Base-by-base conservation (phyloP, 2,329 filamentous ascomycete species). In the Trichoderma sp. region DNA sequence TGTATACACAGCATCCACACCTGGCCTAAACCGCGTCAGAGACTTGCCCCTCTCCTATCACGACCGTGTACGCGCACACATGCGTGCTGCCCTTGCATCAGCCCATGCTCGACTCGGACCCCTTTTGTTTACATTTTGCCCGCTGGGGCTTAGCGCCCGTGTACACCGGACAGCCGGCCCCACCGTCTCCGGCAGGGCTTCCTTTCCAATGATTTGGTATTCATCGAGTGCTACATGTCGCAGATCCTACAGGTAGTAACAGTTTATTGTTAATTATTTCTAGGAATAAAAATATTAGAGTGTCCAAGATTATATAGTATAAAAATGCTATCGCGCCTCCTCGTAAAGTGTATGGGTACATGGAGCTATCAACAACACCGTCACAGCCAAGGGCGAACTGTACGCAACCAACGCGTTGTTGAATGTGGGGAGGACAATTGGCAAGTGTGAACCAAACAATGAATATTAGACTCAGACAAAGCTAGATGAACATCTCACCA, bases 111-210 rank as follows among this genome's bases (percentile, higher is more conserved):
- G n/a, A 48, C 35, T 37, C 34, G 50, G 50, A 8, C 34, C 32
- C 35, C 22, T 65, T 73, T 78, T 83, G 81, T 84, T 84, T 84
- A 83, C 80, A 76, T 76, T 75, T 78, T 82, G 72, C 82, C 80
- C 72, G 72, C 78, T 71, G 6, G 6, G 76, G 78, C 4, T 60
- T 83, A 81, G 82, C 72, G 75, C 57, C 68, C 66, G 58, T 61
- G 17, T 45, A 61, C 67, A 71, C 69, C 67, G 70, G 66, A 60
- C 50, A 48, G 39, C 67, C 67, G 71, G 72, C 72, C 70, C 72
- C 73, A 71, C 68, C 67, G 63, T 69, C 71, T 69, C 69, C 73
- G 73, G 73, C 57, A 57, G 29, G 70, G 70, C n/a, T 22, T 42
- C 19, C 19, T 59, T 45, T 69, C 75, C 76, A 77, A 77, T 70